Evolutionary conservation across 139 green algal species (phyloP).

Genomic region (Trebouxia sp.): DNA sequence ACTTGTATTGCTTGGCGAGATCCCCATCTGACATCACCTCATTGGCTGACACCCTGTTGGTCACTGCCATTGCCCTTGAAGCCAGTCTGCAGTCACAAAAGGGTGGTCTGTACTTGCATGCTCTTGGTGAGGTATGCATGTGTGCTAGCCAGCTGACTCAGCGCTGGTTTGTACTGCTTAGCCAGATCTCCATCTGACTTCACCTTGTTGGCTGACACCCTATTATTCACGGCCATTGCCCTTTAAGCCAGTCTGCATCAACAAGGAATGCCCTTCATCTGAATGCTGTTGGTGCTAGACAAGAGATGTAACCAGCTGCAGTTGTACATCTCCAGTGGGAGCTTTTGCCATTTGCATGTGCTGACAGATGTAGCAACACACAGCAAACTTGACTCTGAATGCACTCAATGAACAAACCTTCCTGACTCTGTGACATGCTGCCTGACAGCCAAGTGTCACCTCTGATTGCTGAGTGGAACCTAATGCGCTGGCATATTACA

Average conservation of each 20-base stretch:
- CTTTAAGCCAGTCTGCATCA: conserved; percentile 30
- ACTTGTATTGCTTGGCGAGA: conserved; percentile 24
- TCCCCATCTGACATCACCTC: conserved; percentile 32
- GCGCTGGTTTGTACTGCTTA: neutral
- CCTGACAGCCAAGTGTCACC: neutral
- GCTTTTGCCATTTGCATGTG: too few relatives aligned
- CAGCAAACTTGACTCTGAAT: neutral
- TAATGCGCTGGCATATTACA: too few relatives aligned
- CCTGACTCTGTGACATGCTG: neutral
- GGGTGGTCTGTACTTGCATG: too few relatives aligned
- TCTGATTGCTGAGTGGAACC: too few relatives aligned
- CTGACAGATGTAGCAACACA: too few relatives aligned
- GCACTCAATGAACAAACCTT: neutral
- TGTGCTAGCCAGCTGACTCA: too few relatives aligned
- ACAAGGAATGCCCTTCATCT: too few relatives aligned
- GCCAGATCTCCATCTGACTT: neutral
- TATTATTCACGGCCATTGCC: conserved; percentile 35
- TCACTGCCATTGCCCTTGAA: conserved; percentile 36
- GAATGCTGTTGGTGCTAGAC: too few relatives aligned
- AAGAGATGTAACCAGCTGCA: too few relatives aligned
- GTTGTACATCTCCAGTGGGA: too few relatives aligned
- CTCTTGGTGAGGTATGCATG: too few relatives aligned
- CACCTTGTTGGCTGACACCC: conserved; percentile 38
- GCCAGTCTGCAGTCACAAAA: conserved; percentile 30
- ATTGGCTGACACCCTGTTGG: conserved; percentile 41